Evolutionary conservation across 83 land plant genomes (phyloP), one percentile per base, ranked within the genome.

Genomic region (Thuja plicata): DNA sequence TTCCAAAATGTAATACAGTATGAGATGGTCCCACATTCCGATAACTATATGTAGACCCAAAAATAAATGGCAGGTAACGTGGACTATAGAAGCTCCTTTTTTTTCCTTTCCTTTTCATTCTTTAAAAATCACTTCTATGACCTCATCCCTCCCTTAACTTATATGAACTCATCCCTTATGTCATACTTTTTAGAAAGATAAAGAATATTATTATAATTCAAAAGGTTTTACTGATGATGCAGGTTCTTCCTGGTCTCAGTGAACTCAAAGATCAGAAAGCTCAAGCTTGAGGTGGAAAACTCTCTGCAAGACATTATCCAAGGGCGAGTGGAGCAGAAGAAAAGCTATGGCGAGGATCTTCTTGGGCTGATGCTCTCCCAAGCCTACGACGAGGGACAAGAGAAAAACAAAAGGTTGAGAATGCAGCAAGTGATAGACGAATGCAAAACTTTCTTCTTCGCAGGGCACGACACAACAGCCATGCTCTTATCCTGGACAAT

Each of bases 191-290:
- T 0, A 3, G n/a, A 46, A 46, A 46, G 0, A 46, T 46, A 8
- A 50, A 12, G n/a, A 43, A 43, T 43, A 3, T 43, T 43, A 43
- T 43, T 5, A 43, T 43, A 43, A 43, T 43, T 43, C 4, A 52
- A 52, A 52, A 15, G 55, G 12, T 48, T 6, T 48, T 8, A 48
- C n/a, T 48, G 11, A 85, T 55, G 13, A 82, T 70, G 60, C 89
- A 96, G 97, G 89, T 92, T 91, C 87, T 89, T 96, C 87, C 97
- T 97, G 0, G 95, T 93, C 71, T 92, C 92, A 8, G 92, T 89
- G 70, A 95, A 94, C 62, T 86, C 93, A 43, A 92, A 93, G 84
- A 93, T 95, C 48, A 93, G 93, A 57, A 85, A 86, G 15, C 79
- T 95, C 91, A 96, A 96, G 87, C 45, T 40, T 74, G 94, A 96